Evolutionary conservation across 495 filamentous ascomycete genomes (phyloP).

Genomic region (Daldinia decipiens): DNA sequence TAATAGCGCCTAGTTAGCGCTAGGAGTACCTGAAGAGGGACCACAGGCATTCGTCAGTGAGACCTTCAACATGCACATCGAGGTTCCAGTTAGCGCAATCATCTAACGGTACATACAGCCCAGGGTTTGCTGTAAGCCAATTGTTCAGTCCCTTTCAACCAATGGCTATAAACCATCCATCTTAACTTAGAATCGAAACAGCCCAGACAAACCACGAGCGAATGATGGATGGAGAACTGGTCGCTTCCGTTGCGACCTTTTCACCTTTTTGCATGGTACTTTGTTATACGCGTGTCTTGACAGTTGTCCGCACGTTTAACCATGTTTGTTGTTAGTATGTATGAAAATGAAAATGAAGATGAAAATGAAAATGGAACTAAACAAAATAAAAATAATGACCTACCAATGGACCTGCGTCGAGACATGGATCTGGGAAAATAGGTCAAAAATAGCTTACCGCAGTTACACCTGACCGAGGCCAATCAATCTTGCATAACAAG

Average conservation of each 20-base stretch:
- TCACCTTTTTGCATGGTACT: constrained; percentile 6
- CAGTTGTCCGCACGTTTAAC: constrained; percentile 10
- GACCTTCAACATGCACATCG: constrained; percentile 23
- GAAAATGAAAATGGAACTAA: neutral
- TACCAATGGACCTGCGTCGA: constrained; percentile 36
- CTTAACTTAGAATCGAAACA: constrained; percentile 32
- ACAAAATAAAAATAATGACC: constrained; percentile 27
- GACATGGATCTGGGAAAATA: constrained; percentile 37
- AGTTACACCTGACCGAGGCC: constrained; percentile 41
- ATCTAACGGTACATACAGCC: constrained; percentile 15
- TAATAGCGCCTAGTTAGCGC: constrained; percentile 17
- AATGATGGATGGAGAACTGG: constrained; percentile 20
- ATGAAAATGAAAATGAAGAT: neutral
- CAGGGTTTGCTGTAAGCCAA: constrained; percentile 7
- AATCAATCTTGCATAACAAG: constrained; percentile 42
- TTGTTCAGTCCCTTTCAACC: constrained; percentile 11
- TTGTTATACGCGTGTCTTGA: constrained; percentile 21
- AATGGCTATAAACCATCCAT: constrained; percentile 13
- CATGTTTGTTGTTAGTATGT: constrained; percentile 4
- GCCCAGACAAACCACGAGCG: constrained; percentile 25
- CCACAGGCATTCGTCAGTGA: constrained; percentile 30
- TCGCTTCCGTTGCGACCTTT: constrained; percentile 23
- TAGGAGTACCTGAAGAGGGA: neutral
- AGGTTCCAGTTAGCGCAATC: constrained; percentile 43
- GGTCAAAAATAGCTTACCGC: constrained; percentile 20